phyloP scores from a whole-genome alignment of 2,329 filamentous ascomycete genomes.

The Aureobasidium sp. region DNA sequence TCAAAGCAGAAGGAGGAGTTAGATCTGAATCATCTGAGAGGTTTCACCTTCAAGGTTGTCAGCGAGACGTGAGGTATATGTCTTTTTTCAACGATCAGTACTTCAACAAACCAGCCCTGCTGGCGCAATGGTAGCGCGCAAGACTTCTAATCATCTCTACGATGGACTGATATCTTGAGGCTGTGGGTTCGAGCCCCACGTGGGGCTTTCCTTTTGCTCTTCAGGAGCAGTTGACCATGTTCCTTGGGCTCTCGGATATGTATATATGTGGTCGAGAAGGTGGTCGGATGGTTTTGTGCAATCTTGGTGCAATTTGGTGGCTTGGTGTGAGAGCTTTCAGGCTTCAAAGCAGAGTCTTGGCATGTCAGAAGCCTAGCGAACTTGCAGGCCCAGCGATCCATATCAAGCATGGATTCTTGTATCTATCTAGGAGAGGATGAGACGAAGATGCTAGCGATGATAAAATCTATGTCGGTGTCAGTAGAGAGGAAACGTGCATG shows the following conservation, averaged over 20 bases:
- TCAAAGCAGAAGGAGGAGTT: no score
- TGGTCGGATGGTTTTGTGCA: not conserved
- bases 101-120: conserved; percentile 2
- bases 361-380: not conserved
- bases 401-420: no score
- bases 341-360: not conserved
- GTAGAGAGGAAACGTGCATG: no score
- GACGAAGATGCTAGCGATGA: no score
- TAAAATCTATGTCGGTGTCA: no score
- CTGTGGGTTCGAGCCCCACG: conserved; percentile 16
- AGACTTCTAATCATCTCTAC: not conserved
- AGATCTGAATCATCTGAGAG: no score
- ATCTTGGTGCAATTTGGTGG: not conserved
- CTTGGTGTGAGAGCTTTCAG: not conserved
- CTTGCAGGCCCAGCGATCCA: no score
- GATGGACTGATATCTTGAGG: conserved; percentile 4
- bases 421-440: no score
- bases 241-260: not conserved
- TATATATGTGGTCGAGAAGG: not conserved
- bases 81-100: no score
- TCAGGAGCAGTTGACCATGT: no score
- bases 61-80: no score
- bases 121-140: conserved; percentile 16
- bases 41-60: no score
- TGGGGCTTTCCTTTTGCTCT: conserved; percentile 3